Evolutionary conservation across 208 protist species (phyloP).

Genomic region (Endotrypanum monterogeii): DNA sequence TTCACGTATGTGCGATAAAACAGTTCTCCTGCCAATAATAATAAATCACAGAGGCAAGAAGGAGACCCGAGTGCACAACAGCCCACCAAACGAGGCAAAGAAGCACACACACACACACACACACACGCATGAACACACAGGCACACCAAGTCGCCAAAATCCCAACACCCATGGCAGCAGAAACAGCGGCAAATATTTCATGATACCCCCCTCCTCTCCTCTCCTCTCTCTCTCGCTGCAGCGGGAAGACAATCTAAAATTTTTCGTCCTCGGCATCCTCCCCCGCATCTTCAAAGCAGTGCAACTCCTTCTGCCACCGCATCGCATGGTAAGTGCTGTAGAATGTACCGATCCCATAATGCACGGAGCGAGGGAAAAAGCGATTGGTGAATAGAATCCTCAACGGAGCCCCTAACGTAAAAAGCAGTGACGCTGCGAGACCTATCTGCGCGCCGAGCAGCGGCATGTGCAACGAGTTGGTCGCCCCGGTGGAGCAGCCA

Average conservation of each 20-base stretch:
- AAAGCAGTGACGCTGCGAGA: constrained; percentile 42
- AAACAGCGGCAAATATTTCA: not conserved
- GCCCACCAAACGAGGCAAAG: too few species aligned
- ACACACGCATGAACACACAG: not conserved
- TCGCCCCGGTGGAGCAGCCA: constrained; percentile 55
- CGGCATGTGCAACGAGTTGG: constrained; percentile 35
- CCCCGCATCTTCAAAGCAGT: constrained; percentile 75
- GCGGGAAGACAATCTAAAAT: constrained; percentile 17
- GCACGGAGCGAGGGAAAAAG: constrained; percentile 60
- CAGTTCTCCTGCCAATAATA: too few species aligned
- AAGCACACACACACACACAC: not conserved
- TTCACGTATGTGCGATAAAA: too few species aligned
- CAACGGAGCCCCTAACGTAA: constrained; percentile 55
- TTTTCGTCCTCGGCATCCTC: constrained; percentile 59
- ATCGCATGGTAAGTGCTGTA: constrained; percentile 73
- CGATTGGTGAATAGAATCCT: constrained; percentile 65
- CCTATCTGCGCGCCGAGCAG: constrained; percentile 65
- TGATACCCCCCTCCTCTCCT: too few species aligned
- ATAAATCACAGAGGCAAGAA: too few species aligned
- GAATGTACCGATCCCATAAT: constrained; percentile 59
- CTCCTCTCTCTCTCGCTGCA: not conserved
- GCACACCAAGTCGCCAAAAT: not conserved
- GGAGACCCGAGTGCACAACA: too few species aligned
- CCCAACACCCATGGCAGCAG: not conserved
- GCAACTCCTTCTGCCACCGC: constrained; percentile 35